Evolutionary conservation across 2,329 filamentous ascomycete species (phyloP).

Genomic region (Ascochyta fabae): DNA sequence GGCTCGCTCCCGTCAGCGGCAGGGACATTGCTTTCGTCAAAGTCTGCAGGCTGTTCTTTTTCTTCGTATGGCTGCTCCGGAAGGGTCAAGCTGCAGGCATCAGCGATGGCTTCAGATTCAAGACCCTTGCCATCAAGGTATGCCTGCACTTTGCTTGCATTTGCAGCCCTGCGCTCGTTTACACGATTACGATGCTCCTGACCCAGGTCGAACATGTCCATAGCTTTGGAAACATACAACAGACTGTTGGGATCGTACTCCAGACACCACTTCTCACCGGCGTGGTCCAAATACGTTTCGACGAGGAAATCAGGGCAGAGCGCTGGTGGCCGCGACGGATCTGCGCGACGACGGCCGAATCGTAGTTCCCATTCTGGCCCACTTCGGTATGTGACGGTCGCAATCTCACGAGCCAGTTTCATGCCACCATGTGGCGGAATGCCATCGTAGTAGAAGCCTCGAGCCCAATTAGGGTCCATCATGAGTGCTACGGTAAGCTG

Average conservation of each 20-base stretch:
- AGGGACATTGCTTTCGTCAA: conserved; percentile 41
- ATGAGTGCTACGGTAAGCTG: conserved; percentile 70
- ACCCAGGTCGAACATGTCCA: conserved; percentile 97
- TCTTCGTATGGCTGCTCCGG: conserved; percentile 88
- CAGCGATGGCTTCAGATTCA: conserved; percentile 32
- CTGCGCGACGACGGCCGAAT: conserved; percentile 86
- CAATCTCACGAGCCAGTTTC: conserved; percentile 97
- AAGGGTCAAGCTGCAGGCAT: conserved; percentile 79
- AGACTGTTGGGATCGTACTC: conserved; percentile 96
- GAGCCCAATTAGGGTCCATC: conserved; percentile 98
- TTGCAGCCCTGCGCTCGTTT: conserved; percentile 65
- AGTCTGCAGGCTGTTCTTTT: conserved; percentile 62
- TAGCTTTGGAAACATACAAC: conserved; percentile 96
- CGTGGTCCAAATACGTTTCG: conserved; percentile 97
- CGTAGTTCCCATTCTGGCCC: conserved; percentile 97
- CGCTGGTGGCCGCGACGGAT: conserved; percentile 83
- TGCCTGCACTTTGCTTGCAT: conserved; percentile 64
- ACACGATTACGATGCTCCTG: conserved; percentile 70
- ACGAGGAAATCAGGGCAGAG: conserved; percentile 98
- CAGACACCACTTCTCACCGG: conserved; percentile 96
- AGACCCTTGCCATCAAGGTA: conserved; percentile 42
- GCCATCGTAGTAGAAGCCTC: conserved; percentile 83
- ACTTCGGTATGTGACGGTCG: conserved; percentile 94
- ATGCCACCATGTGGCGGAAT: conserved; percentile 94
- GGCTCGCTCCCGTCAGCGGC: conserved; percentile 57